Evolutionary conservation across 345 rosid genomes (phyloP).

Genomic region (Populus tremula): DNA sequence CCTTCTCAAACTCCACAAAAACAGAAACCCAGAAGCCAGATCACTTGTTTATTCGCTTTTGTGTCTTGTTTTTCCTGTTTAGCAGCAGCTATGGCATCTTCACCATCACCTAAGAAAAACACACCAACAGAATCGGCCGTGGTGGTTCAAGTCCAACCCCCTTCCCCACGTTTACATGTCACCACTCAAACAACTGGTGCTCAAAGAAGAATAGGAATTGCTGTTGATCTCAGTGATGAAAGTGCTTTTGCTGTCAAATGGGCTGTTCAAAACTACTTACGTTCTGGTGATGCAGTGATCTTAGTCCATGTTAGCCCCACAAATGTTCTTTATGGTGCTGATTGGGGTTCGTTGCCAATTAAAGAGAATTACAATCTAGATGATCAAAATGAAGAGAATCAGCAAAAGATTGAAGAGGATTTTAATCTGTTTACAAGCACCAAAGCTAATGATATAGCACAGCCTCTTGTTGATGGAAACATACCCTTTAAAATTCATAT

Average conservation of each 20-base stretch:
- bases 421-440: slow-evolving; percentile 59
- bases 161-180: slow-evolving; percentile 57
- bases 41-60: not conserved
- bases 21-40: not conserved
- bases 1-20: too few species aligned
- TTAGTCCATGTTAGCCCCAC: slow-evolving; percentile 80
- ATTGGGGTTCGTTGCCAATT: slow-evolving; percentile 62
- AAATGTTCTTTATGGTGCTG: slow-evolving; percentile 77
- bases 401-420: slow-evolving; percentile 71
- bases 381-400: slow-evolving; percentile 34
- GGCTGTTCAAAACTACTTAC: slow-evolving; percentile 86
- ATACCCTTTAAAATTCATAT: slow-evolving; percentile 83
- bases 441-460: slow-evolving; percentile 64
- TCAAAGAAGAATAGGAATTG: slow-evolving; percentile 72
- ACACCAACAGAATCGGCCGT: slow-evolving; percentile 2
- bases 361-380: slow-evolving; percentile 19
- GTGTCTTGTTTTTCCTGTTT: not conserved
- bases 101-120: slow-evolving; percentile 16
- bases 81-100: slow-evolving; percentile 4
- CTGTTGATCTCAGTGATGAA: slow-evolving; percentile 87
- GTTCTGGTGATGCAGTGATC: slow-evolving; percentile 72
- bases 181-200: slow-evolving; percentile 48
- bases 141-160: slow-evolving; percentile 56
- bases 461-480: slow-evolving; percentile 60
- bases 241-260: slow-evolving; percentile 78